A percentile compares a stretch with the other conserved stretches of the same genome.
Evolutionary conservation across 352 stramenopile genomes (phyloP).

Genomic region (Chrysophaeum taylorii): DNA sequence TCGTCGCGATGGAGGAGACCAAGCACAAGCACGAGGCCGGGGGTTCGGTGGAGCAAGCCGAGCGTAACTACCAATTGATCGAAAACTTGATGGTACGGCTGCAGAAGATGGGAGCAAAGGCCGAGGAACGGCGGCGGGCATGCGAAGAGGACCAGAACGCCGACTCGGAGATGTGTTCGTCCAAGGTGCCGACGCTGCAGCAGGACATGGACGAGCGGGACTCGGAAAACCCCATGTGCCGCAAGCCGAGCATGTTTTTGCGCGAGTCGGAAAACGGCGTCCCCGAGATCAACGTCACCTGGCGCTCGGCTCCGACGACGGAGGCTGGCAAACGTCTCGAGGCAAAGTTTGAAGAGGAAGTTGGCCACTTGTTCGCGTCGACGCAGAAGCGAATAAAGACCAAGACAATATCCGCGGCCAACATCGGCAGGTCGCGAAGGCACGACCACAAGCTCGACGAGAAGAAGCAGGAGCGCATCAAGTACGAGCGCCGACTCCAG

Average conservation of each 20-base stretch:
- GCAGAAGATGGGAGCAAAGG: conserved; percentile 12
- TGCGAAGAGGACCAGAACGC: conserved; percentile 3
- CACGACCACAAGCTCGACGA: conserved; percentile 28
- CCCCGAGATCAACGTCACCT: neutral
- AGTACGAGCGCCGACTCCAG: conserved; percentile 70
- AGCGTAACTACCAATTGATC: conserved; percentile 29
- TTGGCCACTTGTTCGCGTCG: conserved; percentile 1
- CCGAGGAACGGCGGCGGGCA: neutral
- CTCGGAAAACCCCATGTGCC: neutral
- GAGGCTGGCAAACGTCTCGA: conserved; percentile 14
- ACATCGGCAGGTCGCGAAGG: conserved; percentile 15
- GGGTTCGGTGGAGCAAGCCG: neutral
- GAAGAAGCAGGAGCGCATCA: conserved; percentile 47
- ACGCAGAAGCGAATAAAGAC: conserved; percentile 16
- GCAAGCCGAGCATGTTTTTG: conserved; percentile 1
- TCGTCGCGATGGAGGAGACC: no score
- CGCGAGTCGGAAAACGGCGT: neutral
- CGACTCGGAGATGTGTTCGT: neutral
- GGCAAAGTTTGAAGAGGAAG: conserved; percentile 20
- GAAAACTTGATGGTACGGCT: conserved; percentile 29
- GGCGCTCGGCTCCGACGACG: conserved; percentile 1
- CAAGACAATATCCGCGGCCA: conserved; percentile 22
- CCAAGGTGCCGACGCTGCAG: conserved; percentile 15
- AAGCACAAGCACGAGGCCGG: no score
- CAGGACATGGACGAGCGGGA: conserved; percentile 9